Evolutionary conservation across 352 stramenopile species (phyloP).

Genomic region (Phytophthora litchii): DNA sequence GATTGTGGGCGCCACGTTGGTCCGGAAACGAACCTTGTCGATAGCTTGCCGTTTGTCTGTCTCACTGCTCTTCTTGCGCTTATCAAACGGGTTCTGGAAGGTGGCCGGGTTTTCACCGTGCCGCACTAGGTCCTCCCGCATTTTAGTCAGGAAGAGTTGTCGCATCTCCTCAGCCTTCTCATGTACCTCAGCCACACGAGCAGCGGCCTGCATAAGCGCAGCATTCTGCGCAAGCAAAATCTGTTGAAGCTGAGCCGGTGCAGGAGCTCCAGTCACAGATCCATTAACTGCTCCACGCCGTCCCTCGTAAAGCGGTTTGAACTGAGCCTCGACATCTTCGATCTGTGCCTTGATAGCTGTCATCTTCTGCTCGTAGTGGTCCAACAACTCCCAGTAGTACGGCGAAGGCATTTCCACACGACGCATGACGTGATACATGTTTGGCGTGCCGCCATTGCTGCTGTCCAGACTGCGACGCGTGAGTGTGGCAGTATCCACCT

Average conservation of each 20-base stretch:
- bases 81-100: slow-evolving; percentile 81
- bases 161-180: slow-evolving; percentile 78
- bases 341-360: slow-evolving; percentile 76
- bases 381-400: slow-evolving; percentile 83
- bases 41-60: slow-evolving; percentile 64
- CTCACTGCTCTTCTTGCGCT: slow-evolving; percentile 75
- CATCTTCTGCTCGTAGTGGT: slow-evolving; percentile 79
- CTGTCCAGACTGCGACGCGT: slow-evolving; percentile 69
- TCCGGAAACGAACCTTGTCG: slow-evolving; percentile 83
- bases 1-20: slow-evolving; percentile 73
- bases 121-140: slow-evolving; percentile 64
- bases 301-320: slow-evolving; percentile 57
- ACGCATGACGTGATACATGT: slow-evolving; percentile 71
- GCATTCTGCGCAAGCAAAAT: slow-evolving; percentile 81
- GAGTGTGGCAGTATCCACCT: slow-evolving; percentile 72
- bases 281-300: slow-evolving; percentile 11
- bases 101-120: slow-evolving; percentile 65
- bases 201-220: slow-evolving; percentile 75
- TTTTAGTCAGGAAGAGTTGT: slow-evolving; percentile 66
- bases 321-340: slow-evolving; percentile 69
- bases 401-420: slow-evolving; percentile 79
- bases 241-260: slow-evolving; percentile 62
- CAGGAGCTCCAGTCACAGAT: slow-evolving; percentile 11
- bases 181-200: slow-evolving; percentile 77
- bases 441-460: slow-evolving; percentile 37